phyloP scores from a whole-genome alignment of 2,329 filamentous ascomycete species.

The Ilyonectria robusta region DNA sequence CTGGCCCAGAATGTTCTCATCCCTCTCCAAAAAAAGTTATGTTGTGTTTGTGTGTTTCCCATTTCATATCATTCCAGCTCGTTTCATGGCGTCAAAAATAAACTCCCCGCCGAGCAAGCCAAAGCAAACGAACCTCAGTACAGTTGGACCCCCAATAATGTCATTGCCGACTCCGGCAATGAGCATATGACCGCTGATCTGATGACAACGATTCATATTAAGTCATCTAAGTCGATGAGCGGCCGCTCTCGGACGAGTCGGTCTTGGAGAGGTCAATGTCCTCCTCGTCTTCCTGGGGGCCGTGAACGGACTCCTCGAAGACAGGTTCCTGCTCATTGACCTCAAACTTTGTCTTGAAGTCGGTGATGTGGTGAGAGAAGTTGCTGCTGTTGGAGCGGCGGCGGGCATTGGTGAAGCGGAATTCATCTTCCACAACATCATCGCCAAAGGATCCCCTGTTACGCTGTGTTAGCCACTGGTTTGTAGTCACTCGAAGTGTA shows the following conservation, averaged over 20 bases:
- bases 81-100: conserved; percentile 42
- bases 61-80: conserved; percentile 48
- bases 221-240: conserved; percentile 67
- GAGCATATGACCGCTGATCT: conserved; percentile 41
- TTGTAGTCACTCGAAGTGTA: background rate
- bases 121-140: conserved; percentile 40
- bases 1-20: conserved; percentile 14
- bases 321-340: conserved; percentile 89
- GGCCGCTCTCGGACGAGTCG: conserved; percentile 71
- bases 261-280: conserved; percentile 69
- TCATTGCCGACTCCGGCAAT: conserved; percentile 44
- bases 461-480: conserved; percentile 34
- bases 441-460: conserved; percentile 85
- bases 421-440: conserved; percentile 86
- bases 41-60: conserved; percentile 34
- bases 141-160: conserved; percentile 38
- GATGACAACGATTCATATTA: conserved; percentile 20
- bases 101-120: conserved; percentile 22
- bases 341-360: conserved; percentile 98
- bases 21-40: conserved; percentile 9
- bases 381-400: conserved; percentile 94
- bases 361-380: conserved; percentile 76
- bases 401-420: conserved; percentile 87
- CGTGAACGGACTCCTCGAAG: conserved; percentile 90
- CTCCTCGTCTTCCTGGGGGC: conserved; percentile 70